phyloP scores from a whole-genome alignment of 345 rosid genomes.

The Hirschfeldia incana region DNA sequence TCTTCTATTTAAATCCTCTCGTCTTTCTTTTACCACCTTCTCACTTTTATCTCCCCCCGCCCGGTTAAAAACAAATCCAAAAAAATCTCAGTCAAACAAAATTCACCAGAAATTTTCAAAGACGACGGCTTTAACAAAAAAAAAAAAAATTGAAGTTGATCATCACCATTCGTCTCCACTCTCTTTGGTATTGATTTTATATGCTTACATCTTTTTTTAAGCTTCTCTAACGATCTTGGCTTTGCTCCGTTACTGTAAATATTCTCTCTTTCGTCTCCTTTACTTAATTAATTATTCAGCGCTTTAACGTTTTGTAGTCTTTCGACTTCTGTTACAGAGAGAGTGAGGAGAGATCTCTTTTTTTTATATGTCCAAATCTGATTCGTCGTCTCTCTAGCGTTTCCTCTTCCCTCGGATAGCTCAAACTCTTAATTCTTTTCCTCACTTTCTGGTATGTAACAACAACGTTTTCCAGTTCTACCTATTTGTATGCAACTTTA shows the following conservation, averaged over 20 bases:
- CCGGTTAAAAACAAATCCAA: not conserved
- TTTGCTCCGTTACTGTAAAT: constrained; percentile 6
- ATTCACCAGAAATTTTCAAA: constrained; percentile 5
- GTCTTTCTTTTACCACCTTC: not conserved
- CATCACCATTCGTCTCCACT: not conserved
- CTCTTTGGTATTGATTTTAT: constrained; percentile 22
- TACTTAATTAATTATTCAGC: not conserved
- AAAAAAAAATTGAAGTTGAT: not conserved
- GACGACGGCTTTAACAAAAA: constrained; percentile 16
- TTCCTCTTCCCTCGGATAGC: constrained; percentile 18
- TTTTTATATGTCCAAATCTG: constrained; percentile 19
- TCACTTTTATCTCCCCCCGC: not conserved
- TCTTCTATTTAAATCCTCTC: not conserved
- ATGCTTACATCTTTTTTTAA: not conserved
- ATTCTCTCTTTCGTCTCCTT: not conserved
- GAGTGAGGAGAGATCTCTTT: not conserved
- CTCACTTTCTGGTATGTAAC: constrained; percentile 13
- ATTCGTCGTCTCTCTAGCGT: constrained; percentile 18
- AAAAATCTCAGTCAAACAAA: constrained; percentile 8
- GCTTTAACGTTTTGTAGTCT: not conserved
- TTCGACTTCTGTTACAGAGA: constrained; percentile 23
- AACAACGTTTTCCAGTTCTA: not conserved
- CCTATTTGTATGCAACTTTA: too few species aligned
- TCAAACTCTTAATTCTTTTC: not conserved
- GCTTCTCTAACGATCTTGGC: not conserved